Evolutionary conservation across 2,329 filamentous ascomycete species (phyloP), one percentile per base, ranked within the genome.

Genomic region (Phialemonium atrogriseum): DNA sequence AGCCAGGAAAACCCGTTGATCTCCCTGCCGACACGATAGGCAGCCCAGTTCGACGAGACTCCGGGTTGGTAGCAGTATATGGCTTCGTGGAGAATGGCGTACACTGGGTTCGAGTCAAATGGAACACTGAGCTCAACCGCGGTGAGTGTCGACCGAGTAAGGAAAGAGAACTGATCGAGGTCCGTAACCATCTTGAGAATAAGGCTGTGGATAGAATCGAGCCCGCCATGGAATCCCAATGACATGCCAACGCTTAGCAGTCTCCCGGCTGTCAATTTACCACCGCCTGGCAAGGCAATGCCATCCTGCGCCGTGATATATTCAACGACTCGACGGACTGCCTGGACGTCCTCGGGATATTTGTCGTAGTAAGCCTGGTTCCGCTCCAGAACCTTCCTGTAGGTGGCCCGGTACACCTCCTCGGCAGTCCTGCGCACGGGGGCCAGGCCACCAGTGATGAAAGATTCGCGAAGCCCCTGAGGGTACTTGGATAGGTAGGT

Each of bases 401-500:
- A 94, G 4, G 83, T 78, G 0, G 73, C 70, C 30, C 66, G 52
- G 55, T 95, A 94, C 19, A 94, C 80, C 25, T 84, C 67, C 32
- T 89, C 83, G 1, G 85, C 71, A 0, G 67, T 66, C 37, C 73
- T 73, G 32, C 81, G 77, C 9, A 94, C 62, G 0, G 89, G 84
- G 10, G 85, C 81, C 26, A 95, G 65, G 0, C 89, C 89, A 22
- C 89, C 89, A 9, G 83, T 84, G 20, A 88, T 67, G 51, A 94
- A 96, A 15, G 77, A 76, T 59, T 96, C 89, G 18, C 77, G 75
- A 15, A 96, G 58, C 1, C 83, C 82, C 35, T 86, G 71, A 0
- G 85, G 84, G 45, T 74, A 79, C 52, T 84, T 77, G 3, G 83
- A 91, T 11, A 96, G 70, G 54, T 95, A 96, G 7, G 82, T 89